phyloP scores from a whole-genome alignment of 768 basidiomycete species.

The Lanmaoa pseudosensibilis region DNA sequence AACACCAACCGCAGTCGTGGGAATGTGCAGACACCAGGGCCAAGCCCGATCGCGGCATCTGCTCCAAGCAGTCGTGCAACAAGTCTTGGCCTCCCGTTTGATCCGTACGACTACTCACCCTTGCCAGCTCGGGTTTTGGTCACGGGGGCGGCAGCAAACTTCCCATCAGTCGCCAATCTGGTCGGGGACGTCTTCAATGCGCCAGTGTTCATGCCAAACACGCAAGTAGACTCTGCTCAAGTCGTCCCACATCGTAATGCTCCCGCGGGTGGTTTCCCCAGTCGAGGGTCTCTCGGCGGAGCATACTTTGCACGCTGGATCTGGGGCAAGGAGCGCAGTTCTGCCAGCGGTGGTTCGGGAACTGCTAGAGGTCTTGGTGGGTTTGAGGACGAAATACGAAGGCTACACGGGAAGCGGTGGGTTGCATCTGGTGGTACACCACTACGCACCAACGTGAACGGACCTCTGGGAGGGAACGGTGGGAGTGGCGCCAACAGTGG shows the following conservation, averaged over 20 bases:
- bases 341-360: slow-evolving; percentile 31
- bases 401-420: slow-evolving; percentile 75
- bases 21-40: slow-evolving; percentile 32
- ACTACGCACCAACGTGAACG: slow-evolving; percentile 61
- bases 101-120: slow-evolving; percentile 70
- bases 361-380: slow-evolving; percentile 46
- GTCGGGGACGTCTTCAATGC: slow-evolving; percentile 84
- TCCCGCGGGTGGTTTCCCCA: slow-evolving; percentile 66
- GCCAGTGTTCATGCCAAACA: slow-evolving; percentile 69
- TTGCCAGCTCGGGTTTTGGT: slow-evolving; percentile 68
- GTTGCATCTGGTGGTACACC: slow-evolving; percentile 58
- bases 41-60: slow-evolving; percentile 24
- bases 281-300: slow-evolving; percentile 67
- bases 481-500: slow-evolving; percentile 62
- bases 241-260: slow-evolving; percentile 68
- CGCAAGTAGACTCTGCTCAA: slow-evolving; percentile 78
- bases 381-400: slow-evolving; percentile 78
- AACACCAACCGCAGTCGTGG: slow-evolving; percentile 32
- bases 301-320: slow-evolving; percentile 86
- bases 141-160: slow-evolving; percentile 80
- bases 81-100: slow-evolving; percentile 68
- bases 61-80: slow-evolving; percentile 25
- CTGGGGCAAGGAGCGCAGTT: slow-evolving; percentile 65
- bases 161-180: slow-evolving; percentile 77
- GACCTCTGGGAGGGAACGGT: slow-evolving; percentile 31